Evolutionary conservation across 1,284 basidiomycete genomes (phyloP), one percentile per base, ranked within the genome.

Genomic region (Sporisorium reilianum): DNA sequence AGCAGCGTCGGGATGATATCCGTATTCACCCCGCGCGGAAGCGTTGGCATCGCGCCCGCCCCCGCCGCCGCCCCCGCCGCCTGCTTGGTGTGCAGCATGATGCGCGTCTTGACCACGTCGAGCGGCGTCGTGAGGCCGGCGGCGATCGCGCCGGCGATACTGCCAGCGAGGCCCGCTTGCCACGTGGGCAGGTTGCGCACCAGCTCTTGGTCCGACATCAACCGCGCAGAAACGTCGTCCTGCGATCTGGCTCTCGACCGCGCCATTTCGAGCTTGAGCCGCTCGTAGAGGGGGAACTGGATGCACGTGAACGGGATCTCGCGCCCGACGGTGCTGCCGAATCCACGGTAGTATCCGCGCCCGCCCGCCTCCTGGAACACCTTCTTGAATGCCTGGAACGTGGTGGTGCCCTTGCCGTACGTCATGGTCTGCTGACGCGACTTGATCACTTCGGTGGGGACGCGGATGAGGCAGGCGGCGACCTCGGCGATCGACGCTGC

Each of bases 301-400:
- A 99, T 88, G 12, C 94, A 96, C 0, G 96, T 97, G 87, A 99
- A 99, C 0, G 96, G 96, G 42, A 99, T 94, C 94, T 93, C 93
- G 78, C 92, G 87, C 68, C 91, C 90, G 45, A 94, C 88, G 0
- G 92, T 93, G 58, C 89, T 90, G 0, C 90, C 90, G 79, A 92
- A 94, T 0, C 93, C 93, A 60, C 91, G 87, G 79, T 93, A 93
- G 82, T 93, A 91, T 0, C 92, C 93, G 18, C 85, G 85, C 5
- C 91, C 32, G 9, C 93, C 92, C 50, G 90, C 89, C 11, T 87
- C 87, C 38, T 85, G 85, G 75, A 89, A 86, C 8, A 90, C 87
- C 52, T 87, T 86, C 25, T 86, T 76, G 11, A 87, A 85, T 0
- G 87, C 87, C 40, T 85, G 70, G 48, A 83, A 67, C 0, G 90